Percentiles rank a stretch among this genome's conserved stretches.
Conservation (phyloP, 306 rosid genomes). For the Morella rubra region DNA sequence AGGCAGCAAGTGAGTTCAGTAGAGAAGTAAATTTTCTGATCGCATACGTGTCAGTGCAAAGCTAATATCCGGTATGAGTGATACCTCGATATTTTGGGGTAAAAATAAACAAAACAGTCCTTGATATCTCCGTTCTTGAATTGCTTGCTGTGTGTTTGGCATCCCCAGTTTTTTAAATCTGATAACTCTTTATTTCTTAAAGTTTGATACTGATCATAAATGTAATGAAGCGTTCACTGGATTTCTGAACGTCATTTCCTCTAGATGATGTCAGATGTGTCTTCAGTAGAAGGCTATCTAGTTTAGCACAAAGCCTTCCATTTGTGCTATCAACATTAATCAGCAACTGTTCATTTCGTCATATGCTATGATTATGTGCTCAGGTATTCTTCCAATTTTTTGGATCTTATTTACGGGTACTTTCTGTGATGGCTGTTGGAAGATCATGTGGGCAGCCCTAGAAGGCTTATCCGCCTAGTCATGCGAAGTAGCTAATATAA, state of each 20-base stretch:
- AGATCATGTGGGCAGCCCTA: not conserved
- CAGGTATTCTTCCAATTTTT: not conserved
- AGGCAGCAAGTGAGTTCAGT: slow-evolving; percentile 51
- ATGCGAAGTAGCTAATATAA: not conserved
- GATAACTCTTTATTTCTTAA: not conserved
- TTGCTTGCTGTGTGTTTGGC: slow-evolving; percentile 22
- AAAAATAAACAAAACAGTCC: slow-evolving; percentile 22
- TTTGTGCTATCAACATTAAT: not conserved
- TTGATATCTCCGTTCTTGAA: slow-evolving; percentile 16
- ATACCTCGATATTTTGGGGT: slow-evolving; percentile 15
- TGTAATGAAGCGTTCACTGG: slow-evolving; percentile 5
- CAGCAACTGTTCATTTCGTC: not conserved
- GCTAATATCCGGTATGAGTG: slow-evolving; percentile 24
- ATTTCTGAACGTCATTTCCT: not conserved
- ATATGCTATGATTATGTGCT: not conserved
- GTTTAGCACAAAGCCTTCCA: not conserved
- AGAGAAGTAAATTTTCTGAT: slow-evolving; percentile 31
- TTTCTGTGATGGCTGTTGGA: not conserved
- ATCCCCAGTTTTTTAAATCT: slow-evolving; percentile 22
- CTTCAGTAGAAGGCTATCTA: not conserved
- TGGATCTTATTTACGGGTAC: too few relatives aligned
- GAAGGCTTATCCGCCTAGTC: not conserved
- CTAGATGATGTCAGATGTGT: not conserved
- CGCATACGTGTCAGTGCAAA: slow-evolving; percentile 27
- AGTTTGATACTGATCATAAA: not conserved